Percentiles rank a stretch among this genome's conserved stretches.
Evolutionary conservation across 306 rosid genomes (phyloP).

Genomic region (Gleditsia sinensis): DNA sequence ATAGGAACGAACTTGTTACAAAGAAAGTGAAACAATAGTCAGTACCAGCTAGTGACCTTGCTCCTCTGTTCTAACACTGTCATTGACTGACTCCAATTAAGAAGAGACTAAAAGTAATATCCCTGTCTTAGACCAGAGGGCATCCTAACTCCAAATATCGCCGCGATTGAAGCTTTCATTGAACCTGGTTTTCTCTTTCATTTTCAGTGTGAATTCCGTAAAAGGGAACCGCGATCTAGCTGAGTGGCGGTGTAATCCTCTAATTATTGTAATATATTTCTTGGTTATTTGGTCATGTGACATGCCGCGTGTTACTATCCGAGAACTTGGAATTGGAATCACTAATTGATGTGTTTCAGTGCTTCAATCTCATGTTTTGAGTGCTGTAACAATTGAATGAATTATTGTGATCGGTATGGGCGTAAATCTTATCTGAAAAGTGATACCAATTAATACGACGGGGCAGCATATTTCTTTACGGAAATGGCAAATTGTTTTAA

Average conservation of each 20-base stretch:
- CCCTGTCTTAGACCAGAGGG: not conserved
- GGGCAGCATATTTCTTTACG: constrained; percentile 12
- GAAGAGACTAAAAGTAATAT: not conserved
- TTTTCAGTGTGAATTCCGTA: not conserved
- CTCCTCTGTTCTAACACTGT: not conserved
- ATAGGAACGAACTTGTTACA: not conserved
- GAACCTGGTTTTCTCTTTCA: not conserved
- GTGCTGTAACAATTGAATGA: no score
- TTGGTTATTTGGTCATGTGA: no score
- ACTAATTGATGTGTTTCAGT: no score
- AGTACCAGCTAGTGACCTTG: not conserved
- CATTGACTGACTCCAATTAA: not conserved
- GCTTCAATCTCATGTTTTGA: no score
- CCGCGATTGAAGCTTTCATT: constrained; percentile 30
- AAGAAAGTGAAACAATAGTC: not conserved
- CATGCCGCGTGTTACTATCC: no score
- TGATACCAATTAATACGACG: not conserved
- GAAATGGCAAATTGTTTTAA: not conserved
- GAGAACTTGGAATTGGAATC: no score
- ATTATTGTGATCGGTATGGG: no score
- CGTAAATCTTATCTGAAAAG: not conserved
- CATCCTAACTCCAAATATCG: constrained; percentile 17
- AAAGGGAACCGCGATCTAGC: no score
- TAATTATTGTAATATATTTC: no score
- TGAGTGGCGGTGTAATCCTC: no score